A percentile compares a stretch with the other conserved stretches of the same genome.
phyloP scores from a whole-genome alignment of 139 green algal species.

The Auxenochlorella pyrenoidosa region DNA sequence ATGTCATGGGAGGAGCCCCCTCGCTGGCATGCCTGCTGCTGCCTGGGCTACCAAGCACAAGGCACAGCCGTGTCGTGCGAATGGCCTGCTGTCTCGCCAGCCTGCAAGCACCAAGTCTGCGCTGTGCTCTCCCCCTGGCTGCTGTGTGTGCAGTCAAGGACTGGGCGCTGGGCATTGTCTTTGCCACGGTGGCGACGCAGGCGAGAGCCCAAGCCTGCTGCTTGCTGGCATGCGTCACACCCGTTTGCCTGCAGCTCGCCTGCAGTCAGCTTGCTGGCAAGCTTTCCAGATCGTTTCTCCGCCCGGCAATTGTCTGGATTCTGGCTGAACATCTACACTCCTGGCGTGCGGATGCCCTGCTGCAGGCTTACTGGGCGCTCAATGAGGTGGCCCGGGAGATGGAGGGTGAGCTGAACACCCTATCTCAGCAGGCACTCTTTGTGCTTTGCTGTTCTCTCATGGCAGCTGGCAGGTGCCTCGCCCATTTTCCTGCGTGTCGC shows the following conservation, averaged over 20 bases:
- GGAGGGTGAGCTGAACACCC: slow-evolving; percentile 1
- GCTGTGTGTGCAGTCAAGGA: not conserved
- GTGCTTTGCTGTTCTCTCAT: too few relatives aligned
- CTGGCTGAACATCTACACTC: not conserved
- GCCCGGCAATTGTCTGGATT: not conserved
- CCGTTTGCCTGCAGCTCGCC: not conserved
- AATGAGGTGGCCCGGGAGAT: slow-evolving; percentile 24
- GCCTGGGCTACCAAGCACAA: too few relatives aligned
- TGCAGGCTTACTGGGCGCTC: slow-evolving; percentile 29
- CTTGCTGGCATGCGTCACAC: not conserved
- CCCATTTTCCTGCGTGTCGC: too few relatives aligned
- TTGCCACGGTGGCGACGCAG: not conserved
- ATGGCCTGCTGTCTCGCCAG: too few relatives aligned
- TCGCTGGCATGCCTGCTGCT: too few relatives aligned
- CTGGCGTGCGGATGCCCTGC: too few relatives aligned
- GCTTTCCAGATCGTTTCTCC: not conserved
- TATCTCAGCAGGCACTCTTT: too few relatives aligned
- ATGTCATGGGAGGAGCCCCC: too few relatives aligned
- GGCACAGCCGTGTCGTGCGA: too few relatives aligned
- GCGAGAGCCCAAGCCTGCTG: not conserved
- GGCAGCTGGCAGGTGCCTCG: too few relatives aligned
- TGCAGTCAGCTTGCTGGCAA: not conserved
- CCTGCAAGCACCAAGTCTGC: too few relatives aligned
- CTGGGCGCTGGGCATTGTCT: slow-evolving; percentile 10
- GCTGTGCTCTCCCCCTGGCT: not conserved